These are phyloP conservation scores for Stentor coeruleus DNA, from an alignment of 73 alveolate species.

Conservation along the genomic window DNA sequence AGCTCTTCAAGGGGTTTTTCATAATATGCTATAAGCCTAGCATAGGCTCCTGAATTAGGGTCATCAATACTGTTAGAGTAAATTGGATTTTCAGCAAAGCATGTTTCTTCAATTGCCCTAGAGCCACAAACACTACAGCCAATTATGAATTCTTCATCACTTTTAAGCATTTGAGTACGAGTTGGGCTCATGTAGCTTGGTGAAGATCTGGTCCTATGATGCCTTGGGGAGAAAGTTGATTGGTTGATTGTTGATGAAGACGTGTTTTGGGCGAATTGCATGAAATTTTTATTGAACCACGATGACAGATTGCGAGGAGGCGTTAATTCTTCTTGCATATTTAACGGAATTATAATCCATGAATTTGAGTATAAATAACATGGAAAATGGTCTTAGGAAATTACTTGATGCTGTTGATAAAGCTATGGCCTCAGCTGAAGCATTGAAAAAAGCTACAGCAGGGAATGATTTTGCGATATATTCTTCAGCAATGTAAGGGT, in stretches of 20 bases:
- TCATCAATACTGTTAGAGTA: background rate
- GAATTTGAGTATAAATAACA: too few species aligned
- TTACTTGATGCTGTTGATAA: background rate
- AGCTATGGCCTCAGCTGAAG: background rate
- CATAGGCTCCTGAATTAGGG: slow-evolving; percentile 25
- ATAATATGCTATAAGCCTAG: background rate
- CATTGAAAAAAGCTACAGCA: background rate
- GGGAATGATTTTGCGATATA: background rate
- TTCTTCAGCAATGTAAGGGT: background rate
- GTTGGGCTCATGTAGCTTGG: slow-evolving; percentile 16
- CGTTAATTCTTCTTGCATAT: background rate
- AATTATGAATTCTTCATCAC: background rate
- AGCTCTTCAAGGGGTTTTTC: slow-evolving; percentile 5
- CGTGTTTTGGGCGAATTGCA: background rate
- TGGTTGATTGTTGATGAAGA: background rate
- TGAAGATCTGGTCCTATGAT: background rate
- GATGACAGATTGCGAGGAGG: background rate
- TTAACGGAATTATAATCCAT: too few species aligned
- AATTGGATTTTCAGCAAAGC: background rate
- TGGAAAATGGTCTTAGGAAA: background rate
- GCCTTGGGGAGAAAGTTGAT: background rate
- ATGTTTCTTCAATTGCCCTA: background rate
- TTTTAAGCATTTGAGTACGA: background rate
- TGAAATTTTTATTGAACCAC: background rate
- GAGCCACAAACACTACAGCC: slow-evolving; percentile 24